Evolutionary conservation across 352 stramenopile genomes (phyloP), one percentile per base, ranked within the genome.

Genomic region (Elongisporangium anandrum): DNA sequence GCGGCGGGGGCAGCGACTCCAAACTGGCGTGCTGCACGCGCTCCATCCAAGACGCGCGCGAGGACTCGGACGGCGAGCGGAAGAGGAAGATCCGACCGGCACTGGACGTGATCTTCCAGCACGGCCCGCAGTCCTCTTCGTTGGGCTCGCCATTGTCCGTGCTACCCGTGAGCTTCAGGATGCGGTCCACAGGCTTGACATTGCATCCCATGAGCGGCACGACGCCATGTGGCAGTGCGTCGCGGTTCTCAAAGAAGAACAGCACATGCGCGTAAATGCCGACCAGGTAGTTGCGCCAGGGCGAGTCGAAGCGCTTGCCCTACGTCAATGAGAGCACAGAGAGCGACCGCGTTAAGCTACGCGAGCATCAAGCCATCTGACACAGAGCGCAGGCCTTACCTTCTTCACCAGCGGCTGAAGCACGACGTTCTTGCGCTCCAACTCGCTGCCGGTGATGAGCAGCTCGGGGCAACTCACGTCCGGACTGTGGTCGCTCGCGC

Each of bases 21-120:
- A 63, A 54, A 29, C 67, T 72, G 9, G 68, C 65, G 15, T 80
- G 65, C 13, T 78, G 72, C 3, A 91, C 53, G 53, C 63, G 63
- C 4, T 83, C 64, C 22, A 91, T 75, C 81, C 81, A 91, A 19
- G 77, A 61, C 7, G 75, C 23, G 1, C 81, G 73, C 16, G 70
- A 61, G 19, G 87, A 75, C 22, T 71, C 62, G 19, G 75, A 81
- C 13, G 70, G 66, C n/a, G 79, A 71, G 10, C 81, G 79, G 58
- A 91, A 91, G 45, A 91, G 69, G 47, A 91, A 53, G 50, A 87
- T 73, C 12, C 81, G 77, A 0, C 75, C 77, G 12, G 66, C 69
- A 26, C 56, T 73, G 9, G 77, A 86, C 62, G 75, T 89, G 48
- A 91, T 17, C 57, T 91, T 89, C 77, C 79, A 91, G 70, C 81